Evolutionary conservation across 768 basidiomycete genomes (phyloP), one percentile per base, ranked within the genome.

Genomic region (Lentinula aciculospora): DNA sequence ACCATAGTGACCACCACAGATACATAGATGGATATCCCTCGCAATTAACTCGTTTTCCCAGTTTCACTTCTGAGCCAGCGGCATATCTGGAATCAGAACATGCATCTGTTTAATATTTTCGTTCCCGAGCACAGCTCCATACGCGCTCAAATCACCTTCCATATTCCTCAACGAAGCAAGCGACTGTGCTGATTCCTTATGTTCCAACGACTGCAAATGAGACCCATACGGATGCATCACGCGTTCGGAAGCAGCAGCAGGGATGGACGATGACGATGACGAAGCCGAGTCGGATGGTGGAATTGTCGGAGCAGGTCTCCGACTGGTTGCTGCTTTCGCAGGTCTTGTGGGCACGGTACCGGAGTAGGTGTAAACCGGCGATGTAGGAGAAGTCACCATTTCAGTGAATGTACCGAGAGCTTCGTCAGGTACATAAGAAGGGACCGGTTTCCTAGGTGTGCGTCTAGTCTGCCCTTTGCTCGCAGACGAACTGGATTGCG

Each of bases 1-100:
- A n/a, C n/a, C n/a, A n/a, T n/a, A n/a, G n/a, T n/a, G n/a, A n/a
- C n/a, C n/a, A n/a, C 3, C 44, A 13, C 39, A 40, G 6, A 19
- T 1, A 40, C 12, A 44, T 44, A 44, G 15, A 15, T 12, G 1
- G 19, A 4, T 21, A 3, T n/a, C 10, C 40, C n/a, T 39, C 37
- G 17, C 17, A 39, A 19, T 39, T n/a, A 39, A n/a, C 12, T 2
- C 27, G 40, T 31, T 2, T 29, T 29, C 28, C 15, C 25, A 47
- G n/a, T 27, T 28, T 27, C 28, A 27, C 3, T 45, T 19, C 29
- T 56, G 54, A 15, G 39, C 13, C 23, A 56, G 28, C 13, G 54
- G 54, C 54, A 56, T 56, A 45, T 56, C 54, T 19, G 54, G 54
- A 45, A 56, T 56, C 54, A 56, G 29, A 21, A 56, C 12, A 44